These are phyloP conservation scores for Sedum album DNA, from an alignment of 164 flowering plant species.

Conservation along the genomic window DNA sequence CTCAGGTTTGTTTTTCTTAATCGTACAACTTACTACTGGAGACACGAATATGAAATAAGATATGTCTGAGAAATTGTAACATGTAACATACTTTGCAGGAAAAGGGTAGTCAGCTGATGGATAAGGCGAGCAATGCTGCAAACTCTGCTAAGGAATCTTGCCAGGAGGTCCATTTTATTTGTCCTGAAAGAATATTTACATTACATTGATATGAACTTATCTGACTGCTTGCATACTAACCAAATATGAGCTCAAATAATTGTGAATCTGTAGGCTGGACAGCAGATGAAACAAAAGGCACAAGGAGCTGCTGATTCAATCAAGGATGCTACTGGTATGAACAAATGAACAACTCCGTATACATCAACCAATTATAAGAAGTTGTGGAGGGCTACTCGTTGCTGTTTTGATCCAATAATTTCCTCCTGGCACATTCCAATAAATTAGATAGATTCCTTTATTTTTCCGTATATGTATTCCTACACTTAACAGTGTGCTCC, in stretches of 20 bases:
- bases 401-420: too few species aligned
- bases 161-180: neutral
- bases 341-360: neutral
- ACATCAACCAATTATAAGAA: neutral
- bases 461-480: too few species aligned
- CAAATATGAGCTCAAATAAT: neutral
- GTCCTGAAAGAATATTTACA: neutral
- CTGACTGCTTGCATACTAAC: too few species aligned
- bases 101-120: neutral
- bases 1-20: neutral
- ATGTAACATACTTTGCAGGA: neutral
- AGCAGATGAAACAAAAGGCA: neutral
- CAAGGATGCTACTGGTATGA: neutral
- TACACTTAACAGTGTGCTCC: too few species aligned
- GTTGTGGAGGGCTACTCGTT: neutral
- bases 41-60: too few species aligned
- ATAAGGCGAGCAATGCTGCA: neutral
- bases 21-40: too few species aligned
- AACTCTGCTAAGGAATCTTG: neutral
- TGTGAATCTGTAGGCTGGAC: neutral
- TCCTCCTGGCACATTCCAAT: too few species aligned
- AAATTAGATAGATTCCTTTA: too few species aligned
- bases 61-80: neutral
- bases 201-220: neutral
- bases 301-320: neutral